Evolutionary conservation across 1,284 basidiomycete species (phyloP), one percentile per base, ranked within the genome.

Genomic region (Ceratobasidium papillatum): DNA sequence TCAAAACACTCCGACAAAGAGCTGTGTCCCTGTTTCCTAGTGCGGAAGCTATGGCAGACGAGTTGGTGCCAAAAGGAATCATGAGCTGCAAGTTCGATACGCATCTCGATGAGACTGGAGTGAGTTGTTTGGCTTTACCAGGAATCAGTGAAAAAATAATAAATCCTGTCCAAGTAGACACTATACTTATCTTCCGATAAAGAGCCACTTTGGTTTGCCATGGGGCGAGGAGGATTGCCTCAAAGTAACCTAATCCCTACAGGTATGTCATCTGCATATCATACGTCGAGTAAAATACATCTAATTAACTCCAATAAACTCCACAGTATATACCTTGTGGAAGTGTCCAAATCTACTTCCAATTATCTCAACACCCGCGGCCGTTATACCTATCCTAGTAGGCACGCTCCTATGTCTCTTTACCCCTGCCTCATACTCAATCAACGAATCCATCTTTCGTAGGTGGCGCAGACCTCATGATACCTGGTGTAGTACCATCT

Each of bases 151-250:
- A 30, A 41, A 43, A 69, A 32, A 75, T 34, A 34, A 64, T 22
- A 41, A 32, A 74, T 22, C 32, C 32, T 54, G 8, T 73, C 52
- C 62, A 62, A 79, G 8, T 63, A 91, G 90, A 82, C 88, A 30
- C 86, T 87, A 2, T 91, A 92, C 81, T 79, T 91, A n/a, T 86
- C 88, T 3, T 81, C 86, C 0, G 88, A 90, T 32, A 91, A 92
- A 14, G 89, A 94, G 79, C 93, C 94, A 0, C 82, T 95, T 27
- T 95, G 94, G 93, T 93, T 95, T 80, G 88, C 88, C 0, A 81
- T 92, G 38, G 92, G 92, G 7, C 54, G 47, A 91, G 90, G 81
- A 86, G 84, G 73, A 80, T 19, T 80, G 78, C 8, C 79, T 86
- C 84, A 74, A 87, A 87, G 56, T 74, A 89, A 87, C 76, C 84